Evolutionary conservation across 129 eudicot genomes (phyloP).

Genomic region (Daucus carota): DNA sequence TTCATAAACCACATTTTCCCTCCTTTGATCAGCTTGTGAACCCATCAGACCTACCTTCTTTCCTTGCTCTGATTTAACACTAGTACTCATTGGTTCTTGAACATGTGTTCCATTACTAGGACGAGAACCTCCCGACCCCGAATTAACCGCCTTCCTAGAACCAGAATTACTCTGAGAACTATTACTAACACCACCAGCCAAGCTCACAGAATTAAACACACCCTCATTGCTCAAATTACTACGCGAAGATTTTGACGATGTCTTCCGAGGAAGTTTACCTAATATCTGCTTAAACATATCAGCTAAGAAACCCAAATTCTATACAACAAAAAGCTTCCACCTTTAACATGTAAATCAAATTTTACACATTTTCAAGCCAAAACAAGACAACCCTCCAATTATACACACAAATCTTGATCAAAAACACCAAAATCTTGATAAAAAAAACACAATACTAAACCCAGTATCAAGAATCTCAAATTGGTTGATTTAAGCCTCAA

Average conservation of each 20-base stretch:
- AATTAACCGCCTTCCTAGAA: conserved; percentile 27
- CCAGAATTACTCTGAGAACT: conserved; percentile 17
- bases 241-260: conserved; percentile 53
- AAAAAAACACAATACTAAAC: not conserved
- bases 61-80: conserved; percentile 25
- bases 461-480: not conserved
- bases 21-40: conserved; percentile 22
- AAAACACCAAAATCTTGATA: conserved; percentile 27
- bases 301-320: conserved; percentile 13
- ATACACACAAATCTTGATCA: conserved; percentile 28
- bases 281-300: conserved; percentile 63
- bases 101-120: conserved; percentile 17
- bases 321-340: conserved; percentile 10
- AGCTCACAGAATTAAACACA: conserved; percentile 16
- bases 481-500: not conserved
- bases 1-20: conserved; percentile 30
- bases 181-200: conserved; percentile 11
- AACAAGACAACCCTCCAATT: conserved; percentile 4
- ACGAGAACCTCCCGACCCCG: conserved; percentile 8
- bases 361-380: conserved; percentile 3
- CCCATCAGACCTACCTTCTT: conserved; percentile 29
- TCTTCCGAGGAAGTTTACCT: conserved; percentile 68
- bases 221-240: conserved; percentile 27
- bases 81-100: not conserved
- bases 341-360: not conserved